Conservation (phyloP, 1,284 basidiomycete species). For the Rhizopogon parksii region DNA sequence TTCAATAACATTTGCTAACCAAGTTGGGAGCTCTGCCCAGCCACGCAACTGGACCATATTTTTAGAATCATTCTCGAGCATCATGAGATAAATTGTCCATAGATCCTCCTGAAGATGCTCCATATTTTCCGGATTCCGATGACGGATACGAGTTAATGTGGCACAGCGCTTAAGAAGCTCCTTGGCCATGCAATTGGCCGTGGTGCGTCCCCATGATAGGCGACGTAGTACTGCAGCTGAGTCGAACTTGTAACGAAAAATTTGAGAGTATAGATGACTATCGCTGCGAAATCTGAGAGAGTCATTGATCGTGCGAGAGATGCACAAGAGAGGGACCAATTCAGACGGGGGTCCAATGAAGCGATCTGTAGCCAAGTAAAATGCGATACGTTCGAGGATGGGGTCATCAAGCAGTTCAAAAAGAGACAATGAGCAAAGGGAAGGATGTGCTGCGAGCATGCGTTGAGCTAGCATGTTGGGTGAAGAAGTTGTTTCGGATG, state of each 20-base stretch:
- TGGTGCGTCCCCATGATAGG: conserved; percentile 35
- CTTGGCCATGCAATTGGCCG: conserved; percentile 28
- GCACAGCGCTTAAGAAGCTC: conserved; percentile 36
- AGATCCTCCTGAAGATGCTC: conserved; percentile 28
- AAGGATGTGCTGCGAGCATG: conserved; percentile 6
- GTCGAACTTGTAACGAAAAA: conserved; percentile 62
- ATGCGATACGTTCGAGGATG: conserved; percentile 35
- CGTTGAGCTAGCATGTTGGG: conserved; percentile 1
- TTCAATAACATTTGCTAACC: conserved; percentile 18
- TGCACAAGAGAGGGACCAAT: conserved; percentile 41
- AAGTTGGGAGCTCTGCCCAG: conserved; percentile 33
- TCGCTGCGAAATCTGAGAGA: conserved; percentile 33
- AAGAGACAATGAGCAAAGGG: conserved; percentile 6
- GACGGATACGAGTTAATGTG: conserved; percentile 33
- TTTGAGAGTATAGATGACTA: conserved; percentile 48
- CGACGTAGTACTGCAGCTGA: conserved; percentile 47
- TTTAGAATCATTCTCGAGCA: conserved; percentile 63
- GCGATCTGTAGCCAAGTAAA: conserved; percentile 29
- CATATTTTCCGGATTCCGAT: conserved; percentile 8
- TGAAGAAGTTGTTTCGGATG: not conserved
- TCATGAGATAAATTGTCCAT: conserved; percentile 64
- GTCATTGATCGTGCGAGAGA: conserved; percentile 41
- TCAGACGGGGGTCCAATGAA: conserved; percentile 36
- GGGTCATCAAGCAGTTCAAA: conserved; percentile 26
- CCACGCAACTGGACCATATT: conserved; percentile 48